These are phyloP conservation scores for Quercus agrifolia DNA, from an alignment of 306 rosid species.

Conservation along the genomic window DNA sequence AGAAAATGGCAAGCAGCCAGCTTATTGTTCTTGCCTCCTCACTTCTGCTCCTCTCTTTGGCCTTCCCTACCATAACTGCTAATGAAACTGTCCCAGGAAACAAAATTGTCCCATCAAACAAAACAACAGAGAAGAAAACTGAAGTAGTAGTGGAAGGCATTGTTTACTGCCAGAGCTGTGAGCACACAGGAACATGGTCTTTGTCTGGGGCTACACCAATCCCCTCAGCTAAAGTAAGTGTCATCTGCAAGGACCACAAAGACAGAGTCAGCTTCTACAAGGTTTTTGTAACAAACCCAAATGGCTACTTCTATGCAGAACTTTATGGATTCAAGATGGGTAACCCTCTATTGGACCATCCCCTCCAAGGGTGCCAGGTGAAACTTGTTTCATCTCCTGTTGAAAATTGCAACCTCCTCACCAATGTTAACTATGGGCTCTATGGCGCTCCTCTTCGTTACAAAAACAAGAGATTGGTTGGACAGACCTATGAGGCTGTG, in stretches of 20 bases:
- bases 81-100: not conserved
- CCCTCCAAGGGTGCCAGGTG: slow-evolving; percentile 68
- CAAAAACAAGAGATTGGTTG: slow-evolving; percentile 52
- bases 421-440: slow-evolving; percentile 70
- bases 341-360: slow-evolving; percentile 52
- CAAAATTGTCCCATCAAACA: too few species aligned
- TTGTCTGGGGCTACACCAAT: slow-evolving; percentile 64
- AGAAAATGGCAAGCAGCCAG: slow-evolving; percentile 52
- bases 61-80: slow-evolving; percentile 36
- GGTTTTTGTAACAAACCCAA: slow-evolving; percentile 55
- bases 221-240: slow-evolving; percentile 72
- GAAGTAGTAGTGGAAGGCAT: slow-evolving; percentile 70
- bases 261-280: slow-evolving; percentile 71
- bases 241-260: slow-evolving; percentile 67
- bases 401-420: slow-evolving; percentile 47
- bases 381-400: slow-evolving; percentile 75
- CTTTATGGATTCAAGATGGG: slow-evolving; percentile 60
- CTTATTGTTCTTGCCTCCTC: slow-evolving; percentile 30
- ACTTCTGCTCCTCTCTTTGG: slow-evolving; percentile 38
- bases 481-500: slow-evolving; percentile 61
- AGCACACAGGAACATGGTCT: slow-evolving; percentile 67
- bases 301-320: slow-evolving; percentile 70
- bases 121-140: slow-evolving; percentile 29
- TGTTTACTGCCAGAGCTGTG: slow-evolving; percentile 88
- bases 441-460: slow-evolving; percentile 67